Base-by-base conservation (phyloP, 257 asterid genomes). In the Striga asiatica region DNA sequence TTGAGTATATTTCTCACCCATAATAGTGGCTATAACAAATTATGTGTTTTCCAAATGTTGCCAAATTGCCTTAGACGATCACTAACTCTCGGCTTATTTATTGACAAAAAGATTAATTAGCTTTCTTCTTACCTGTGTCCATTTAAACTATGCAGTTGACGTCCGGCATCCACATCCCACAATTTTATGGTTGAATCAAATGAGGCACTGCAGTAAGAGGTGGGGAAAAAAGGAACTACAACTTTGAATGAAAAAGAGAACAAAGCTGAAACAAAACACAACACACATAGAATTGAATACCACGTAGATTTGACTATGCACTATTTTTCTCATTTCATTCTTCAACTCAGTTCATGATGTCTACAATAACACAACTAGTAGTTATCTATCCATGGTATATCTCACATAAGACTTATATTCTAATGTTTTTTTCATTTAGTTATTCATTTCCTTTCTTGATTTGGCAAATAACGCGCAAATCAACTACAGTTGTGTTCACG, bases 101-200 rank as follows among this genome's bases (percentile, higher is more conserved):
- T 31, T 28, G 19, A 22, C 16, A 18, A 42, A 43, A 42, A 43
- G 60, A 25, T 45, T 21, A 16, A 23, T 11, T 1, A 57, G 47
- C 54, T 1, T 5, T 48, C 31, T 10, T 19, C 54, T 18, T 71
- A 87, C 97, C 88, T 84, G 83, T 88, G 99, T 60, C 94, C 97
- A 61, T 75, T 70, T 71, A 92, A 75, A 83, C 81, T 88, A 73
- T 80, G 83, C 71, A 82, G 74, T 21, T 79, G 85, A 39, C 71
- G 73, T 38, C 97, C 95, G 3, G 37, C 55, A 2, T 88, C 94
- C 20, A 78, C 81, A 42, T 88, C 86, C 99, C 99, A 88, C 45
- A 92, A 76, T 81, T 88, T 88, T 72, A 88, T 82, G 22, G 97
- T 82, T 50, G 99, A 88, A 78, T 92, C 99, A 59, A 88, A 88